These are phyloP conservation scores for Lizonia empirigonia DNA, from an alignment of 2,329 filamentous ascomycete species.

Conservation along the genomic window DNA sequence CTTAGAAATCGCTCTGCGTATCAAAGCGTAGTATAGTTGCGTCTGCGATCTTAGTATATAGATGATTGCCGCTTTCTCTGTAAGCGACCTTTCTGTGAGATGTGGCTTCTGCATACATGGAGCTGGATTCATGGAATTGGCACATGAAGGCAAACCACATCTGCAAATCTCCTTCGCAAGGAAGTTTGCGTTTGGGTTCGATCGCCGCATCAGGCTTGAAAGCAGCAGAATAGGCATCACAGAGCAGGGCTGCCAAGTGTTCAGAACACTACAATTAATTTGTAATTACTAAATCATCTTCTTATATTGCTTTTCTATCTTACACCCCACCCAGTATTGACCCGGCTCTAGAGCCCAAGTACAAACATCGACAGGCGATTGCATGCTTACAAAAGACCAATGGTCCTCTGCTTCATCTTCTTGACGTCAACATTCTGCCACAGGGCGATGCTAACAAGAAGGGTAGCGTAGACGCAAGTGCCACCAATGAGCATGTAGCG, in stretches of 20 bases:
- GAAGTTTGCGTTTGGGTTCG: too few species aligned
- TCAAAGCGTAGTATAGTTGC: too few species aligned
- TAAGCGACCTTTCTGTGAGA: too few species aligned
- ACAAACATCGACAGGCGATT: not conserved
- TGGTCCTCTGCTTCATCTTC: slow-evolving; percentile 42
- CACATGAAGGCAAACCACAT: too few species aligned
- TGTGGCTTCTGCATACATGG: too few species aligned
- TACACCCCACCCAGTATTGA: not conserved
- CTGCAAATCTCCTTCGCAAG: too few species aligned
- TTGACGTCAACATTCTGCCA: slow-evolving; percentile 42
- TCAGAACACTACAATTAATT: slow-evolving; percentile 10
- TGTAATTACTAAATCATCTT: slow-evolving; percentile 6
- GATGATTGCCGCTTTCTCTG: too few species aligned
- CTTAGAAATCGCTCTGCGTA: too few species aligned
- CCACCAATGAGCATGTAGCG: slow-evolving; percentile 47
- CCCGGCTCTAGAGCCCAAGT: slow-evolving; percentile 6
- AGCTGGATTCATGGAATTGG: too few species aligned
- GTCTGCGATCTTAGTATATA: too few species aligned
- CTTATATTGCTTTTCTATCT: not conserved
- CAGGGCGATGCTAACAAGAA: slow-evolving; percentile 30
- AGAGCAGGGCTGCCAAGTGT: not conserved
- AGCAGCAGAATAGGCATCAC: not conserved
- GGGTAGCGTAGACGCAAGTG: slow-evolving; percentile 35
- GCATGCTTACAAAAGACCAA: slow-evolving; percentile 35
- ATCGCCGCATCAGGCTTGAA: not conserved